phyloP scores from a whole-genome alignment of 768 basidiomycete species.

The Xerocomus spinulosus region DNA sequence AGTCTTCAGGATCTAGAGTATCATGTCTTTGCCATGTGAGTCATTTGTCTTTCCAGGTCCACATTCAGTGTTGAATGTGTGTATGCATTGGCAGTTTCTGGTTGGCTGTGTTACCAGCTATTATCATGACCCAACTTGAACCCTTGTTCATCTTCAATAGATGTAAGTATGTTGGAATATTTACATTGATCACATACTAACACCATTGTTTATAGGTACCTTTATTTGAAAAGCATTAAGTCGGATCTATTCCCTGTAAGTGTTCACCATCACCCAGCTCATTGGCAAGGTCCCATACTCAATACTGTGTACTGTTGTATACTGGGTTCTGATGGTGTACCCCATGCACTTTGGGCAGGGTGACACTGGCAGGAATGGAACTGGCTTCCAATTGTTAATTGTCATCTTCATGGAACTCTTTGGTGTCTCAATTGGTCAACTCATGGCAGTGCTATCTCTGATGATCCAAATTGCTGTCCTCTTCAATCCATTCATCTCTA shows the following conservation, averaged over 20 bases:
- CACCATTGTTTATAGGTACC: slow-evolving; percentile 22
- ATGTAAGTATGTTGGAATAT: slow-evolving; percentile 34
- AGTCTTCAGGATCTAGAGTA: slow-evolving; percentile 69
- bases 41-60: slow-evolving; percentile 6
- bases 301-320: slow-evolving; percentile 62
- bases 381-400: slow-evolving; percentile 68
- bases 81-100: no score
- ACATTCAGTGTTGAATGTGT: no score
- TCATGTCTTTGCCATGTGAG: slow-evolving; percentile 74
- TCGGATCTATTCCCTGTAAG: slow-evolving; percentile 80
- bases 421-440: slow-evolving; percentile 67
- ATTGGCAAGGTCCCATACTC: slow-evolving; percentile 78
- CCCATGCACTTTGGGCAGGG: slow-evolving; percentile 68
- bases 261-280: slow-evolving; percentile 80
- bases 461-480: slow-evolving; percentile 75
- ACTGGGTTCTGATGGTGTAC: slow-evolving; percentile 75
- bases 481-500: slow-evolving; percentile 70
- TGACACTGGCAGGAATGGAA: slow-evolving; percentile 52
- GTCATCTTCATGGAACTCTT: slow-evolving; percentile 68
- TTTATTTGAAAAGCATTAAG: slow-evolving; percentile 64
- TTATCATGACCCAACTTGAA: slow-evolving; percentile 67
- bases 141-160: slow-evolving; percentile 79
- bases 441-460: slow-evolving; percentile 73
- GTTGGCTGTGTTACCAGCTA: slow-evolving; percentile 62
- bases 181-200: background rate